A percentile compares a stretch with the other conserved stretches of the same genome.
These are phyloP conservation scores for Penicillium cosmopolitanum DNA, from an alignment of 495 filamentous ascomycete genomes.

Conservation along the genomic window DNA sequence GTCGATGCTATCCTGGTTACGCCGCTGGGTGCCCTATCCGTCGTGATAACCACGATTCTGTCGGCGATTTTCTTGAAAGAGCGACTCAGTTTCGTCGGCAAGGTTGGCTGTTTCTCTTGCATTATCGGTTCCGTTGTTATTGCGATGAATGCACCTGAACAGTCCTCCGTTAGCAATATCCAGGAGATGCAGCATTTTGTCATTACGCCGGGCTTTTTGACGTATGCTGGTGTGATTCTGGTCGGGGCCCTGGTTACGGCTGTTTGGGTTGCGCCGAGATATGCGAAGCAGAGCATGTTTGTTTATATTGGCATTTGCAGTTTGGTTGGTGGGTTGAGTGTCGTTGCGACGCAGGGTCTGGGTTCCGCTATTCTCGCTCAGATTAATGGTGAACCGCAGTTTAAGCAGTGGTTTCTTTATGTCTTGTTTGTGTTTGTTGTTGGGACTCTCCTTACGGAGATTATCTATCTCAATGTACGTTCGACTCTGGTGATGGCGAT, in stretches of 20 bases:
- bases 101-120: slow-evolving; percentile 93
- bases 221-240: slow-evolving; percentile 83
- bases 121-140: slow-evolving; percentile 94
- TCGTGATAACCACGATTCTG: slow-evolving; percentile 90
- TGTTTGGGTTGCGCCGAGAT: slow-evolving; percentile 84
- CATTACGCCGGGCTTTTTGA: slow-evolving; percentile 82
- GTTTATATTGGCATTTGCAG: slow-evolving; percentile 97
- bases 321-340: slow-evolving; percentile 90
- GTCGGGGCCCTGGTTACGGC: slow-evolving; percentile 71
- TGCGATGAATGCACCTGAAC: slow-evolving; percentile 85
- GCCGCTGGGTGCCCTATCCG: slow-evolving; percentile 89
- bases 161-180: slow-evolving; percentile 84
- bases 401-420: slow-evolving; percentile 97
- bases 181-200: slow-evolving; percentile 93
- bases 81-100: slow-evolving; percentile 90
- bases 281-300: slow-evolving; percentile 96
- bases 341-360: slow-evolving; percentile 92
- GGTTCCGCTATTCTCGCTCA: slow-evolving; percentile 91
- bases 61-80: slow-evolving; percentile 98
- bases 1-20: slow-evolving; percentile 97
- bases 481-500: not conserved
- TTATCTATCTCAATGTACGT: slow-evolving; percentile 92
- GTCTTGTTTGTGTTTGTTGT: slow-evolving; percentile 90
- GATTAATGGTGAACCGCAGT: slow-evolving; percentile 78
- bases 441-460: slow-evolving; percentile 84